These are phyloP conservation scores for Russula sp. DNA, from an alignment of 768 basidiomycete genomes.

Conservation along the genomic window DNA sequence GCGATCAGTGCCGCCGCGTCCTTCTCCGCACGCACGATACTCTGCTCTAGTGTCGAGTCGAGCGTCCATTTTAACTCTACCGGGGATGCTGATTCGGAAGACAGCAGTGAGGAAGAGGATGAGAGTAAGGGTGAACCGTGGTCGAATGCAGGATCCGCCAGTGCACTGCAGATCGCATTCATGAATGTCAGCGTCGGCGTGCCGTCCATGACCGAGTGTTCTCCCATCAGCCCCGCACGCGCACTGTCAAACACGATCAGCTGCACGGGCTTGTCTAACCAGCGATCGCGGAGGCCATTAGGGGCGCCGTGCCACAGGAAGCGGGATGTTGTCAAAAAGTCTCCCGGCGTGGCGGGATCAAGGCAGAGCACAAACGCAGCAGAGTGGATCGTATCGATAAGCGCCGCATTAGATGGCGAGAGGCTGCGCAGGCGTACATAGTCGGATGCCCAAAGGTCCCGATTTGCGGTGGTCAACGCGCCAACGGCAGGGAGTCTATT, in stretches of 20 bases:
- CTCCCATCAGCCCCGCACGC: slow-evolving; percentile 82
- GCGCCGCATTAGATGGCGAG: slow-evolving; percentile 46
- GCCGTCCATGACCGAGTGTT: slow-evolving; percentile 89
- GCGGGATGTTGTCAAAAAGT: slow-evolving; percentile 54
- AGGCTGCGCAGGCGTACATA: slow-evolving; percentile 39
- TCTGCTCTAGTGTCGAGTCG: slow-evolving; percentile 36
- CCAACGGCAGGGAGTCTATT: slow-evolving; percentile 61
- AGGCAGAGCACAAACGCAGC: slow-evolving; percentile 81
- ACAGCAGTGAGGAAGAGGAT: slow-evolving; percentile 22
- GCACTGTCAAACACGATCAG: slow-evolving; percentile 81
- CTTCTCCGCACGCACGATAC: slow-evolving; percentile 50
- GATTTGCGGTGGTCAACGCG: slow-evolving; percentile 66
- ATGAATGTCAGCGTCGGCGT: slow-evolving; percentile 72
- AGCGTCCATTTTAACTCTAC: slow-evolving; percentile 59
- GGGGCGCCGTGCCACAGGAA: slow-evolving; percentile 73
- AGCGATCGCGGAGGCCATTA: slow-evolving; percentile 60
- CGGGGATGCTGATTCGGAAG: slow-evolving; percentile 29
- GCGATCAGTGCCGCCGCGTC: slow-evolving; percentile 52
- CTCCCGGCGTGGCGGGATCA: slow-evolving; percentile 52
- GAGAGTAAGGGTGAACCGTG: slow-evolving; percentile 37
- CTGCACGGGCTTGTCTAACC: slow-evolving; percentile 88
- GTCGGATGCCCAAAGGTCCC: slow-evolving; percentile 74
- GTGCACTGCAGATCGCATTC: slow-evolving; percentile 56
- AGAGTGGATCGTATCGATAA: slow-evolving; percentile 72
- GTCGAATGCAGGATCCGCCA: slow-evolving; percentile 58